A percentile compares a stretch with the other conserved stretches of the same genome.
Evolutionary conservation across 176 grass and related monocot species (phyloP).

Genomic region (Elaeis guineensis): DNA sequence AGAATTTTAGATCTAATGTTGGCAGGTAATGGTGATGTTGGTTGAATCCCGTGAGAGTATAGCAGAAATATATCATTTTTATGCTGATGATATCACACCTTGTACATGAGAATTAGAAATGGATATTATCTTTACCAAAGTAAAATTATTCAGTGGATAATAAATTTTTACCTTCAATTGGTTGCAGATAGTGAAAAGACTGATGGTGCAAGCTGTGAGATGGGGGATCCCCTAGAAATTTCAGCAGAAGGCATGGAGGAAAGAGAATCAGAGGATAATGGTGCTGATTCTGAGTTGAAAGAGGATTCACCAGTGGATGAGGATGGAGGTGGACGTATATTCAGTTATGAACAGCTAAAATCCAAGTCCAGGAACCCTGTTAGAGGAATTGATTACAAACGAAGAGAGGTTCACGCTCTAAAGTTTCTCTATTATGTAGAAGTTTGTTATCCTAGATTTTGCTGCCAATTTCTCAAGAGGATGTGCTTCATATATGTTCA

Average conservation of each 20-base stretch:
- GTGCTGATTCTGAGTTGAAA: slow-evolving; percentile 33
- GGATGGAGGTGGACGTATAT: slow-evolving; percentile 55
- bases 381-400: slow-evolving; percentile 83
- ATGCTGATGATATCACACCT: no score
- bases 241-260: slow-evolving; percentile 39
- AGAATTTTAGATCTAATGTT: no score
- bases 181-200: slow-evolving; percentile 27
- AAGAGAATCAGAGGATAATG: slow-evolving; percentile 27
- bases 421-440: background rate
- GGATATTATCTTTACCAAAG: no score
- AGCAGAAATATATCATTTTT: no score
- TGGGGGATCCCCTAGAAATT: slow-evolving; percentile 41
- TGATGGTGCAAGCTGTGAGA: slow-evolving; percentile 23
- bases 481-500: no score
- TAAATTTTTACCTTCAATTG: slow-evolving; percentile 15
- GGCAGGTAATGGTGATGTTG: no score
- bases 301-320: slow-evolving; percentile 49
- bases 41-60: no score
- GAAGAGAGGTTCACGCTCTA: slow-evolving; percentile 67
- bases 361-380: slow-evolving; percentile 65
- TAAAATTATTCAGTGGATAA: no score
- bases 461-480: no score
- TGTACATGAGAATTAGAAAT: no score
- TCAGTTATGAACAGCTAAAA: slow-evolving; percentile 74
- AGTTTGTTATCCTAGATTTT: no score